Percentiles rank a stretch among this genome's conserved stretches.
These are phyloP conservation scores for Picea sitchensis DNA, from an alignment of 75 land plant species.

Conservation along the genomic window DNA sequence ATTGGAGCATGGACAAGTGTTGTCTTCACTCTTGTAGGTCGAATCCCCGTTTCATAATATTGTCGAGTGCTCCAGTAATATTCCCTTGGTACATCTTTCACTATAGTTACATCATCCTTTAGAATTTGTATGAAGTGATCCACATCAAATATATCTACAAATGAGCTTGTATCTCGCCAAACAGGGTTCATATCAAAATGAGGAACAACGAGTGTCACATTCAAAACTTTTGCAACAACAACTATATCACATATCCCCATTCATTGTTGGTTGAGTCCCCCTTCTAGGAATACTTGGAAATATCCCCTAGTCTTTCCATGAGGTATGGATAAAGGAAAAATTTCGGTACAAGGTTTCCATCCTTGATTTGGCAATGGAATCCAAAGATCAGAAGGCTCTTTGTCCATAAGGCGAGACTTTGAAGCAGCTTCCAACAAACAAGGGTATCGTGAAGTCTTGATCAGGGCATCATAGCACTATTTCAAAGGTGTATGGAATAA, in stretches of 20 bases:
- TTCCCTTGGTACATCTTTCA: slow-evolving; percentile 68
- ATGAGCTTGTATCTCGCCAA: slow-evolving; percentile 94
- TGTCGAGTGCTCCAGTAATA: slow-evolving; percentile 88
- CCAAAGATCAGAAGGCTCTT: too few species aligned
- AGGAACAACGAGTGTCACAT: slow-evolving; percentile 86
- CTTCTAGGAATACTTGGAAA: slow-evolving; percentile 90
- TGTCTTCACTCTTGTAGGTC: slow-evolving; percentile 74
- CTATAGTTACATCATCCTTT: slow-evolving; percentile 70
- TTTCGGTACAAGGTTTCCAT: too few species aligned
- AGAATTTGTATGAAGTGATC: slow-evolving; percentile 76
- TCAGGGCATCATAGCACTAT: too few species aligned
- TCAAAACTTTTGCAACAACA: slow-evolving; percentile 88
- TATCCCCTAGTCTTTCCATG: too few species aligned
- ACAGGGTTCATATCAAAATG: slow-evolving; percentile 93
- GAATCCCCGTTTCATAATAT: slow-evolving; percentile 82
- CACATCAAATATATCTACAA: slow-evolving; percentile 91
- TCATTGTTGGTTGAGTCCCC: slow-evolving; percentile 92
- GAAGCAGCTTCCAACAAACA: too few species aligned
- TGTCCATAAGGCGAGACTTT: too few species aligned
- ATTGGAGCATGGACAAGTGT: slow-evolving; percentile 92
- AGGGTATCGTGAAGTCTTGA: too few species aligned
- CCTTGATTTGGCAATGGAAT: too few species aligned
- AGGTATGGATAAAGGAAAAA: too few species aligned
- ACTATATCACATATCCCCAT: slow-evolving; percentile 99
- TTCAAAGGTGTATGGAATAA: too few species aligned